A percentile compares a stretch with the other conserved stretches of the same genome.
Evolutionary conservation across 306 rosid genomes (phyloP).

Genomic region (Quillaja saponaria): DNA sequence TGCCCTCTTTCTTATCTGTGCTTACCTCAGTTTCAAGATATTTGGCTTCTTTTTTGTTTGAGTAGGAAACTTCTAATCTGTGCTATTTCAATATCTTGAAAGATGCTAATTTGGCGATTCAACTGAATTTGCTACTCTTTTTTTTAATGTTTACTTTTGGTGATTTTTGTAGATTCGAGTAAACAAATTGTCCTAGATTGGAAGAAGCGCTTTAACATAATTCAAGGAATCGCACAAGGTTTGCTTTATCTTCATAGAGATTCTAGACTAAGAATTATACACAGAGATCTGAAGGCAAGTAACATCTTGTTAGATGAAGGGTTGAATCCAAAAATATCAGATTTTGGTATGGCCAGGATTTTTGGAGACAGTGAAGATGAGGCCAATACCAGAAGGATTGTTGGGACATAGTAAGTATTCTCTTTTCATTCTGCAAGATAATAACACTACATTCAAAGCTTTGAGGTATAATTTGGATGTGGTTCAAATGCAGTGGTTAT

Average conservation of each 20-base stretch:
- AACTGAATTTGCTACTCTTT: too few relatives aligned
- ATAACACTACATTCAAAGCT: too few relatives aligned
- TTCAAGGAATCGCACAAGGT: slow-evolving; percentile 26
- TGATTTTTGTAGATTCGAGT: too few relatives aligned
- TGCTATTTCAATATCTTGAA: too few relatives aligned
- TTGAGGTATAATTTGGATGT: too few relatives aligned
- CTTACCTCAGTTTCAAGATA: too few relatives aligned
- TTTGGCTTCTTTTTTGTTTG: too few relatives aligned
- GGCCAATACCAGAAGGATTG: background rate
- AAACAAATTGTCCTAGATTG: slow-evolving; percentile 6
- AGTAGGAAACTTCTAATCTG: too few relatives aligned
- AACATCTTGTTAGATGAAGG: slow-evolving; percentile 30
- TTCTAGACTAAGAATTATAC: slow-evolving; percentile 31
- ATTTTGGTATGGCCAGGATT: slow-evolving; percentile 22
- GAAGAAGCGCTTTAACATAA: slow-evolving; percentile 22
- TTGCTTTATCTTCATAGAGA: slow-evolving; percentile 33
- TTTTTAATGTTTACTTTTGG: too few relatives aligned
- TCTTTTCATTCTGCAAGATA: too few relatives aligned
- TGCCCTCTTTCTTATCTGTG: too few relatives aligned
- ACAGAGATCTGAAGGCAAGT: slow-evolving; percentile 30
- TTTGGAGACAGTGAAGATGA: slow-evolving; percentile 9
- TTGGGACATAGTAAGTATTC: slow-evolving; percentile 22
- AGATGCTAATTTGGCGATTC: too few relatives aligned
- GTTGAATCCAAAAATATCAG: slow-evolving; percentile 27
- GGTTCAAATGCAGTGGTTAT: slow-evolving; percentile 23